These are phyloP conservation scores for Dioscorea zingiberensis DNA, from an alignment of 106 monocot genomes.

Conservation along the genomic window DNA sequence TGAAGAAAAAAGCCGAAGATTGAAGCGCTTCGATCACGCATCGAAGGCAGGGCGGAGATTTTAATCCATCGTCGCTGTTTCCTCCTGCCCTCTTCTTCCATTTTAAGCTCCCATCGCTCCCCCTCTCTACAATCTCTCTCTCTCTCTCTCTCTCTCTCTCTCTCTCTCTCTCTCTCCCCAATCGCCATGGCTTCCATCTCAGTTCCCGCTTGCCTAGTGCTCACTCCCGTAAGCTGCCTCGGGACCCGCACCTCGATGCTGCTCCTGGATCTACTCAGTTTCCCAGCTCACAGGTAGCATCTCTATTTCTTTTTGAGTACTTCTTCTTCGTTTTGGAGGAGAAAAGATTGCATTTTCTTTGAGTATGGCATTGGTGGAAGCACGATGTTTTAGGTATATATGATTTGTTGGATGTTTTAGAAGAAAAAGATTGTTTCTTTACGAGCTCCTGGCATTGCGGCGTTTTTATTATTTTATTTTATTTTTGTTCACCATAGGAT, in stretches of 20 bases:
- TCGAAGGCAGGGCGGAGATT: not conserved
- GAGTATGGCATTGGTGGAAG: not conserved
- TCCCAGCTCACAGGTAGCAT: slow-evolving; percentile 2
- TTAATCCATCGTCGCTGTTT: not conserved
- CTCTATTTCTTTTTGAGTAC: not conserved
- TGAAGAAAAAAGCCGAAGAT: not conserved
- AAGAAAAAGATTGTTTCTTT: too few relatives aligned
- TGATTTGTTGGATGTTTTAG: not conserved
- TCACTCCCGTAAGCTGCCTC: not conserved
- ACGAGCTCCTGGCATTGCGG: too few relatives aligned
- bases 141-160: too few relatives aligned
- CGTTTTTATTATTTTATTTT: too few relatives aligned
- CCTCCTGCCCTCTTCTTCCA: slow-evolving; percentile 12
- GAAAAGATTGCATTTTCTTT: not conserved
- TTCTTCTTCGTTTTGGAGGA: not conserved
- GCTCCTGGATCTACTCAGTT: slow-evolving; percentile 11
- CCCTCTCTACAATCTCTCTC: slow-evolving; percentile 2
- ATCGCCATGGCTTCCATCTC: slow-evolving; percentile 21
- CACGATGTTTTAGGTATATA: not conserved
- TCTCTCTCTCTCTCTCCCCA: slow-evolving; percentile 5
- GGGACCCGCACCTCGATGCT: not conserved
- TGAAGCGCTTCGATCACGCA: not conserved
- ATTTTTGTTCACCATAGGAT: too few relatives aligned
- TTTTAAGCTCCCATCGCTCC: not conserved
- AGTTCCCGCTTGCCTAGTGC: slow-evolving; percentile 34